Conservation (phyloP, 192 early-diverging fungal genomes). For the Linnemannia hyalina region DNA sequence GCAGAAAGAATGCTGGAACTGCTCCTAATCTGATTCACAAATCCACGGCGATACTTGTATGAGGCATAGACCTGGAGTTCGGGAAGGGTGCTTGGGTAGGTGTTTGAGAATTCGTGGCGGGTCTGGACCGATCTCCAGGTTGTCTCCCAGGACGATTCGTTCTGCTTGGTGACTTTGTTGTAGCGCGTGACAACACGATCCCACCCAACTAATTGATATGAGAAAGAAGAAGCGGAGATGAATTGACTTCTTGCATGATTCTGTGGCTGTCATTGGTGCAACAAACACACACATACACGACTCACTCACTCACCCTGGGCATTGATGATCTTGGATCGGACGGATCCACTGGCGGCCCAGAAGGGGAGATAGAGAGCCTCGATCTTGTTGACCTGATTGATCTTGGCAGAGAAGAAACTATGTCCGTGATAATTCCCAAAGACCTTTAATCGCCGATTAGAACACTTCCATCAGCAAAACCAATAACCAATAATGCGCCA, state of each 20-base stretch:
- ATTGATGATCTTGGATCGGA: conserved; percentile 58
- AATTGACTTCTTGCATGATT: neutral
- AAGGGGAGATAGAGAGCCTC: conserved; percentile 65
- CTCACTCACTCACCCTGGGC: conserved; percentile 58
- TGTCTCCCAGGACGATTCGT: conserved; percentile 62
- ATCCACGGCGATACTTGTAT: conserved; percentile 64
- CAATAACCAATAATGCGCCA: neutral
- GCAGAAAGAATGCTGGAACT: conserved; percentile 57
- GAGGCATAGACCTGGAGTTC: conserved; percentile 65
- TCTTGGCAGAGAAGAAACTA: conserved; percentile 65
- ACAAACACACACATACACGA: neutral
- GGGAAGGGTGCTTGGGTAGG: conserved; percentile 43
- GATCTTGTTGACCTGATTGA: conserved; percentile 47
- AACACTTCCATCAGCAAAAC: neutral
- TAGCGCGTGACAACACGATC: conserved; percentile 56
- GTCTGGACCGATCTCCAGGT: conserved; percentile 60
- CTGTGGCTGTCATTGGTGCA: neutral
- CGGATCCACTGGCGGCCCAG: conserved; percentile 64
- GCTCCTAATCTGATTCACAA: conserved; percentile 61
- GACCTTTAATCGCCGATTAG: conserved; percentile 31
- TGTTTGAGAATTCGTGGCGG: conserved; percentile 50
- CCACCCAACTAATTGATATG: conserved; percentile 47
- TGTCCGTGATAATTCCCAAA: conserved; percentile 66
- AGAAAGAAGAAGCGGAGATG: neutral
- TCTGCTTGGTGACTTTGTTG: conserved; percentile 59